A percentile compares a stretch with the other conserved stretches of the same genome.
These are phyloP conservation scores for Lupinus albus DNA, from an alignment of 306 rosid genomes.

Conservation along the genomic window DNA sequence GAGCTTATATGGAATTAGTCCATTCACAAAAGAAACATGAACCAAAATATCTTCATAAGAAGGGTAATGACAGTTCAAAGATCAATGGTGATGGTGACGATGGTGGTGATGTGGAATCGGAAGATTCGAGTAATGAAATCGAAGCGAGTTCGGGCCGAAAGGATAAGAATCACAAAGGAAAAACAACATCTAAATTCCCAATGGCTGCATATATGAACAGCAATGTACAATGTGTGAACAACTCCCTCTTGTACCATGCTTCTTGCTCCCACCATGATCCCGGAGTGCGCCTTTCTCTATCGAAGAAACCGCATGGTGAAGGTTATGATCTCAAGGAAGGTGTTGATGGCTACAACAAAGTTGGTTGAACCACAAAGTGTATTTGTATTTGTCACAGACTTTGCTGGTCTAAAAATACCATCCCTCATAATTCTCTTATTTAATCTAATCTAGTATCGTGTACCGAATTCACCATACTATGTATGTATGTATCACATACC, in stretches of 20 bases:
- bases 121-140: slow-evolving; percentile 29
- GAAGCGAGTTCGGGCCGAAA: background rate
- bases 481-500: no score
- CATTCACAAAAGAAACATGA: slow-evolving; percentile 53
- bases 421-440: no score
- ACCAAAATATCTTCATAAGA: slow-evolving; percentile 43
- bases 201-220: slow-evolving; percentile 72
- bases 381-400: no score
- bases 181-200: slow-evolving; percentile 44
- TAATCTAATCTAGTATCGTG: no score
- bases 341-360: background rate
- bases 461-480: no score
- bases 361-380: no score
- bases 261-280: slow-evolving; percentile 78
- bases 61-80: slow-evolving; percentile 14
- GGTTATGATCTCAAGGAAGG: slow-evolving; percentile 51
- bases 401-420: no score
- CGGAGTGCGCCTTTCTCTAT: slow-evolving; percentile 70
- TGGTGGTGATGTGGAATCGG: slow-evolving; percentile 28
- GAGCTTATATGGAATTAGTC: slow-evolving; percentile 74
- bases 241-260: slow-evolving; percentile 63
- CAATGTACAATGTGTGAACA: slow-evolving; percentile 88
- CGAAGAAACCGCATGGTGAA: slow-evolving; percentile 60
- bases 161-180: slow-evolving; percentile 49
- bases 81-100: background rate